Evolutionary conservation across 192 early-diverging fungal genomes (phyloP).

Genomic region (Glomus cerebriforme): DNA sequence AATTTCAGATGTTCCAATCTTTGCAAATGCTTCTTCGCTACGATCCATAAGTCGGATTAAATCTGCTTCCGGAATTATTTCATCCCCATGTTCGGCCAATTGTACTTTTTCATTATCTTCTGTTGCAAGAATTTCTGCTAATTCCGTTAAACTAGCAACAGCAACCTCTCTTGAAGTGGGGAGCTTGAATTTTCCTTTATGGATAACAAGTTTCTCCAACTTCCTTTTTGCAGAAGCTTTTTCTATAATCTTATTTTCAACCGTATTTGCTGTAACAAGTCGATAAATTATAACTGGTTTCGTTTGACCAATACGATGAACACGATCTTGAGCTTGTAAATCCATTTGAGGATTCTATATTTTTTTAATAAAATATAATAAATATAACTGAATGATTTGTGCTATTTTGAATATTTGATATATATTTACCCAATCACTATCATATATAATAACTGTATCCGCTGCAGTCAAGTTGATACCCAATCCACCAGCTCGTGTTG

Average conservation of each 20-base stretch:
- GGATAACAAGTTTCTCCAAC: conserved; percentile 95
- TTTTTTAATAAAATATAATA: conserved; percentile 4
- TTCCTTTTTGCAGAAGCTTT: conserved; percentile 81
- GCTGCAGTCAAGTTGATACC: conserved; percentile 98
- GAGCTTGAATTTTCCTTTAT: conserved; percentile 80
- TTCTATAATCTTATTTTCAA: conserved; percentile 83
- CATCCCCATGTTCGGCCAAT: conserved; percentile 55
- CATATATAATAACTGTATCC: conserved; percentile 95
- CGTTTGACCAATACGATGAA: conserved; percentile 94
- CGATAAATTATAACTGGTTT: conserved; percentile 91
- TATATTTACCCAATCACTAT: conserved; percentile 82
- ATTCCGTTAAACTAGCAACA: conserved; percentile 57
- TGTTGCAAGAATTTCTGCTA: conserved; percentile 70
- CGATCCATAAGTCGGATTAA: conserved; percentile 58
- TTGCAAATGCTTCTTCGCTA: conserved; percentile 47
- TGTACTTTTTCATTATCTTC: conserved; percentile 73
- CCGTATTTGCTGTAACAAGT: conserved; percentile 79
- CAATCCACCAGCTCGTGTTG: conserved; percentile 94
- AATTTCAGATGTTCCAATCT: conserved; percentile 16
- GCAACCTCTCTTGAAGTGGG: conserved; percentile 29
- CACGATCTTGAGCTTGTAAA: conserved; percentile 94
- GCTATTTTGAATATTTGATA: not conserved
- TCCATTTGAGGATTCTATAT: conserved; percentile 96
- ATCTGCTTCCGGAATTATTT: conserved; percentile 60
- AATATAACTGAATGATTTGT: not conserved